These are phyloP conservation scores for Curvularia sp. DNA, from an alignment of 2,329 filamentous ascomycete genomes.

Conservation along the genomic window DNA sequence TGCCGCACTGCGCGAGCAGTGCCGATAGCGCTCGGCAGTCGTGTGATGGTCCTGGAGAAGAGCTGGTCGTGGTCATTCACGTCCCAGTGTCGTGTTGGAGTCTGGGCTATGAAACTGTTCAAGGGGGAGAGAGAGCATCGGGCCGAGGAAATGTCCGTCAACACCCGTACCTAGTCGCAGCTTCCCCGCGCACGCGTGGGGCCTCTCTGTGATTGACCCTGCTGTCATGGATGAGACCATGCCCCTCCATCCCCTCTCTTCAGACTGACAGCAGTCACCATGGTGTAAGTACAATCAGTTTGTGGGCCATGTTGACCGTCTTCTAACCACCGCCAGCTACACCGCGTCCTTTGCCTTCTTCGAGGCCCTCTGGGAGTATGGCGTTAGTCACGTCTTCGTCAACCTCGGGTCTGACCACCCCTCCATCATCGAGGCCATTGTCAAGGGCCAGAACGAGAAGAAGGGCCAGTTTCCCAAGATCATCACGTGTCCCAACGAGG, in stretches of 20 bases:
- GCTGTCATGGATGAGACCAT: slow-evolving; percentile 9
- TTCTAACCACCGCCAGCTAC: slow-evolving; percentile 54
- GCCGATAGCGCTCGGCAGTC: background rate
- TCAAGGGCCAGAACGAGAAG: slow-evolving; percentile 74
- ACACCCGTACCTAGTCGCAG: background rate
- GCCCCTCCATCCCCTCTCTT: background rate
- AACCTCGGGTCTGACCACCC: slow-evolving; percentile 77
- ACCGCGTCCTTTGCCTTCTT: slow-evolving; percentile 84
- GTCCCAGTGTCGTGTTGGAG: background rate
- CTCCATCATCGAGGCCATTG: slow-evolving; percentile 80
- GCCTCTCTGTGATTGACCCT: slow-evolving; percentile 7
- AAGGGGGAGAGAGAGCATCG: background rate
- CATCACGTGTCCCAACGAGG: slow-evolving; percentile 82
- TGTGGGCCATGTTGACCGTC: too few species aligned
- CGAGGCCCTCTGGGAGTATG: slow-evolving; percentile 74
- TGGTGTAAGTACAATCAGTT: slow-evolving; percentile 27
- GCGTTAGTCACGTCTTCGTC: slow-evolving; percentile 61
- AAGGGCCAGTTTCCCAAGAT: slow-evolving; percentile 71
- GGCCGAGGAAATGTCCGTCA: background rate
- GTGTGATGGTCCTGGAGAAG: background rate
- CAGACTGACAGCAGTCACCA: slow-evolving; percentile 14
- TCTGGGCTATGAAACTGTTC: background rate
- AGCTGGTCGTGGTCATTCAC: background rate
- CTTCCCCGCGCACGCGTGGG: slow-evolving; percentile 19
- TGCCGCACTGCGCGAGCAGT: background rate